A percentile compares a stretch with the other conserved stretches of the same genome.
Evolutionary conservation across 768 basidiomycete genomes (phyloP).

Genomic region (Tulasnella sp.): DNA sequence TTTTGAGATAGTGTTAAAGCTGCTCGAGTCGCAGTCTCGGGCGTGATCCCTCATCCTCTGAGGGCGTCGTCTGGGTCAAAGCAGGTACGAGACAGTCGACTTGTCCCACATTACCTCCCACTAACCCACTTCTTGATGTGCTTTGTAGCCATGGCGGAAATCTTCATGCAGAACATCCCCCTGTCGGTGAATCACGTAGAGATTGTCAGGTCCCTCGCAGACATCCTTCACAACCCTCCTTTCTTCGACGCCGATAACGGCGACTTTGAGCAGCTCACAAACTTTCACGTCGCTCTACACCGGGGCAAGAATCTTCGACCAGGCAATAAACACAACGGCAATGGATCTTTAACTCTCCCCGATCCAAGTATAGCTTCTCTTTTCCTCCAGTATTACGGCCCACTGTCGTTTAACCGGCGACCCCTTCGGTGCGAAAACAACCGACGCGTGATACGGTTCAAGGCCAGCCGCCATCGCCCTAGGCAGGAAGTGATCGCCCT

Average conservation of each 20-base stretch:
- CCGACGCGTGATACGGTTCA: not conserved
- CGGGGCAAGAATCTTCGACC: not conserved
- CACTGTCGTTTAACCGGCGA: not conserved
- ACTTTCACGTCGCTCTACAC: conserved; percentile 7
- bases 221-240: not conserved
- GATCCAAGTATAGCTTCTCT: not conserved
- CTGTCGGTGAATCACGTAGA: not conserved
- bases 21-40: too few species aligned
- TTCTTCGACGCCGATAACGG: not conserved
- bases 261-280: not conserved
- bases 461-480: not conserved
- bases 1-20: too few species aligned
- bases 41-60: too few species aligned
- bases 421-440: not conserved
- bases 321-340: not conserved
- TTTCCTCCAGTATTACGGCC: not conserved
- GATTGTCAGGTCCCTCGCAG: not conserved
- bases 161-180: conserved; percentile 4
- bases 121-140: not conserved
- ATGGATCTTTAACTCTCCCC: conserved; percentile 3
- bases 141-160: not conserved
- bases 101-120: too few species aligned
- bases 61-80: too few species aligned
- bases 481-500: not conserved
- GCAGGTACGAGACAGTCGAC: too few species aligned